These are phyloP conservation scores for Backusella sp. DNA, from an alignment of 192 early-diverging fungal genomes.

Conservation along the genomic window DNA sequence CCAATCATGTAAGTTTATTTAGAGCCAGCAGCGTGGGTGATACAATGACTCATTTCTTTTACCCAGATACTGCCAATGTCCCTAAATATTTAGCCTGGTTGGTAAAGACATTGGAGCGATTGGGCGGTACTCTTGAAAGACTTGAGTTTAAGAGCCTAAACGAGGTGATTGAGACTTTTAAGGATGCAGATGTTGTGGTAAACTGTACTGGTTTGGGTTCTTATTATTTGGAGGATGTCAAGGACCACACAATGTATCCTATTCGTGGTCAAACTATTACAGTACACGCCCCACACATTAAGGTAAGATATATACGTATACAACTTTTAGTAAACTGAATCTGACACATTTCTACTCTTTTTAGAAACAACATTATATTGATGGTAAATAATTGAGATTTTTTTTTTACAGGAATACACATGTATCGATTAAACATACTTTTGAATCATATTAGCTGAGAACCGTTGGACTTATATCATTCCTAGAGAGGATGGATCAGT, in stretches of 20 bases:
- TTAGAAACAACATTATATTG: conserved; percentile 14
- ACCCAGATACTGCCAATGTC: conserved; percentile 59
- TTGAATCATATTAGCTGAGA: conserved; percentile 16
- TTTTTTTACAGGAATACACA: neutral
- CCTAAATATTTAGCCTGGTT: conserved; percentile 72
- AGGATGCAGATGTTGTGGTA: conserved; percentile 51
- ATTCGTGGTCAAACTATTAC: conserved; percentile 79
- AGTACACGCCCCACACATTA: conserved; percentile 74
- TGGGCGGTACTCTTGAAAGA: conserved; percentile 55
- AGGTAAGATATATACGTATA: conserved; percentile 45
- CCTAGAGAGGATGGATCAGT: conserved; percentile 77
- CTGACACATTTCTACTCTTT: neutral
- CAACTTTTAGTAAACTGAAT: neutral
- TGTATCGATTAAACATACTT: neutral
- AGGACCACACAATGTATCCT: conserved; percentile 67
- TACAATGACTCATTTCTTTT: neutral
- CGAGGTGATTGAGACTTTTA: conserved; percentile 42
- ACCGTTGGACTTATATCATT: conserved; percentile 76
- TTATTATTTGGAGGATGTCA: conserved; percentile 66
- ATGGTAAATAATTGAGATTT: neutral
- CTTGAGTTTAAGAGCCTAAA: conserved; percentile 44
- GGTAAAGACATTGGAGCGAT: conserved; percentile 43
- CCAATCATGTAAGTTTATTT: conserved; percentile 23
- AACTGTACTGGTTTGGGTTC: conserved; percentile 84
- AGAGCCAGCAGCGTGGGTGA: neutral